phyloP scores from a whole-genome alignment of 768 basidiomycete genomes.

The Panaeolus cyanescens region DNA sequence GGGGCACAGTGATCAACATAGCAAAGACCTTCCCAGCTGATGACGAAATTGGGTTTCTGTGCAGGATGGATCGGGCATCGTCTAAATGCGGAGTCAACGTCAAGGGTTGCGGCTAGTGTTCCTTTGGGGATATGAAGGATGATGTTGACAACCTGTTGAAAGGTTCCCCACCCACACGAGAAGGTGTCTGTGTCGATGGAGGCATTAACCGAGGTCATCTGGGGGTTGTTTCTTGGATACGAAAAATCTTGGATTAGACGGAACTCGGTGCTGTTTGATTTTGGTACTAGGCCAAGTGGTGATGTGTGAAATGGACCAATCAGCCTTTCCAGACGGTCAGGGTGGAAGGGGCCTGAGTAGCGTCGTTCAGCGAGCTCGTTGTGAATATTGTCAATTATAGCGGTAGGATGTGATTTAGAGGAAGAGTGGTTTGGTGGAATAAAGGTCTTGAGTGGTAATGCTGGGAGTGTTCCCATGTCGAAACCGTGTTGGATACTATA shows the following conservation, averaged over 20 bases:
- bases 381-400: conserved; percentile 33
- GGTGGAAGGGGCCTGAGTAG: conserved; percentile 31
- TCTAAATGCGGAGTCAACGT: conserved; percentile 37
- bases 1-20: conserved; percentile 28
- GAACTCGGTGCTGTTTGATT: conserved; percentile 23
- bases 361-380: conserved; percentile 28
- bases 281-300: conserved; percentile 41
- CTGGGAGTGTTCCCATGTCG: conserved; percentile 28
- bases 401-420: conserved; percentile 21
- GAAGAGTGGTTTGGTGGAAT: conserved; percentile 37
- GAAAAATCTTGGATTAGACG: conserved; percentile 34
- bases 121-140: conserved; percentile 28
- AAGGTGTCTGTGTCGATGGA: conserved; percentile 31
- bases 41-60: conserved; percentile 22
- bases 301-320: conserved; percentile 44
- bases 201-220: conserved; percentile 28
- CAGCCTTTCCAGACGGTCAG: conserved; percentile 22
- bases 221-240: conserved; percentile 21
- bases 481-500: conserved; percentile 35
- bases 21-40: conserved; percentile 19
- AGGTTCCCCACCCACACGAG: conserved; percentile 23
- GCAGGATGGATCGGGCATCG: conserved; percentile 31
- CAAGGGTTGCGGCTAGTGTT: conserved; percentile 35
- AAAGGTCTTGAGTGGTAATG: conserved; percentile 17
- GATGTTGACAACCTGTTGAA: conserved; percentile 8